Evolutionary conservation across 2,329 filamentous ascomycete genomes (phyloP), one percentile per base, ranked within the genome.

Genomic region (Colletotrichum eleusines): DNA sequence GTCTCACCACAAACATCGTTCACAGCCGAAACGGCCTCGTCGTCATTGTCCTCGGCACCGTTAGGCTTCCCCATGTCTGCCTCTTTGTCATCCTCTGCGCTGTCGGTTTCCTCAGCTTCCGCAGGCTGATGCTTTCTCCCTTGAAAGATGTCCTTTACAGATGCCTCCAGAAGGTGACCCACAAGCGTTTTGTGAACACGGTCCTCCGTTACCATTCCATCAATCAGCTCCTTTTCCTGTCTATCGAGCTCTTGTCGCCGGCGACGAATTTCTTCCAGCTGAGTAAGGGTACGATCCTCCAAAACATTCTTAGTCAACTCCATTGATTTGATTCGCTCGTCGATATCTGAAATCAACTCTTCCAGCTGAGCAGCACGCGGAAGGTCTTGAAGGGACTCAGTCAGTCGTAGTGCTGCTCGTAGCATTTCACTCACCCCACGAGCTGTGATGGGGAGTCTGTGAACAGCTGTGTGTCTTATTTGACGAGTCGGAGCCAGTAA

Each of bases 221-320:
- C 71, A n/a, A 77, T 67, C 2, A 78, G 50, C 9, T 76, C 75
- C 51, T 62, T 74, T 67, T 82, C 81, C 59, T 78, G 75, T 63
- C 74, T 77, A 66, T 81, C 79, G 9, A 82, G 74, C 69, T 81
- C 80, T 65, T 78, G 78, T 51, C 81, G 78, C 67, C 79, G 73
- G 16, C 76, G 74, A 28, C 75, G 73, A 63, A 82, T 79, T 8
- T 77, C 76, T 42, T 77, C 72, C 23, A 81, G 75, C n/a, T 76
- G 70, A 3, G 63, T 46, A 26, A 72, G 65, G 5, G 76, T 64
- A 20, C 66, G 74, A 50, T 76, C 73, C 55, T 81, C 77, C n/a
- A 81, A 65, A 9, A 74, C 74, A 57, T 77, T 80, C 73, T 80
- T 80, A 57, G 77, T 77, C 18, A 79, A 61, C 63, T 80, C 76